These are phyloP conservation scores for Komagataella ulmi DNA, from an alignment of 805 yeast species.

Conservation along the genomic window DNA sequence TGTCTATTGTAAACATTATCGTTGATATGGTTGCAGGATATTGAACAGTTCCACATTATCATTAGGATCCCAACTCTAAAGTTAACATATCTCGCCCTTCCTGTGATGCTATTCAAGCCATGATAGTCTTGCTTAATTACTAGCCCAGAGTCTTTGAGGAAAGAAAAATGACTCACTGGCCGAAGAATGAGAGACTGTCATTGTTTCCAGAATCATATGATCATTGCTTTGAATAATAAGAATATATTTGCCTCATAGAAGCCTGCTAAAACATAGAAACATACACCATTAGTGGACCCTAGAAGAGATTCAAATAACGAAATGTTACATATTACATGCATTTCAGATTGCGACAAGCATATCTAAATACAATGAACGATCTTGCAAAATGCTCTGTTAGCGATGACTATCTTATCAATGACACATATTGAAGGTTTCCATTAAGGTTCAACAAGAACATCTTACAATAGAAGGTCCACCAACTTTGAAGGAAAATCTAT, in stretches of 20 bases:
- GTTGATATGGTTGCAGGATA: constrained; percentile 17
- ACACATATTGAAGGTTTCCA: constrained; percentile 93
- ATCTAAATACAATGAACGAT: constrained; percentile 99
- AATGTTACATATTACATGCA: constrained; percentile 96
- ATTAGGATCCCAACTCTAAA: neutral
- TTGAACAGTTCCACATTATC: neutral
- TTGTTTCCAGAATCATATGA: constrained; percentile 9
- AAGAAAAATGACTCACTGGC: neutral
- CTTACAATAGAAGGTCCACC: constrained; percentile 96
- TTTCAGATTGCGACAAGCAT: constrained; percentile 97
- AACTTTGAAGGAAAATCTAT: constrained; percentile 94
- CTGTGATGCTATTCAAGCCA: constrained; percentile 5
- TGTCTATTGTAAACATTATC: constrained; percentile 67
- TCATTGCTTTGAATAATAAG: constrained; percentile 56
- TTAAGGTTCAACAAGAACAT: constrained; percentile 97
- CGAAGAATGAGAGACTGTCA: neutral
- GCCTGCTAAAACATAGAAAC: constrained; percentile 94
- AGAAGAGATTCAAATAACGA: constrained; percentile 93
- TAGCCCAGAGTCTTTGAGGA: neutral
- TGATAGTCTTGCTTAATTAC: constrained; percentile 18
- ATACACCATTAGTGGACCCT: constrained; percentile 74
- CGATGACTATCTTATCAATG: constrained; percentile 93
- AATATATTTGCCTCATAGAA: constrained; percentile 84
- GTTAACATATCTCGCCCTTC: neutral
- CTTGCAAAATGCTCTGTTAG: constrained; percentile 97